Base-by-base conservation (phyloP, 257 asterid species). In the Jacaranda copaia region DNA sequence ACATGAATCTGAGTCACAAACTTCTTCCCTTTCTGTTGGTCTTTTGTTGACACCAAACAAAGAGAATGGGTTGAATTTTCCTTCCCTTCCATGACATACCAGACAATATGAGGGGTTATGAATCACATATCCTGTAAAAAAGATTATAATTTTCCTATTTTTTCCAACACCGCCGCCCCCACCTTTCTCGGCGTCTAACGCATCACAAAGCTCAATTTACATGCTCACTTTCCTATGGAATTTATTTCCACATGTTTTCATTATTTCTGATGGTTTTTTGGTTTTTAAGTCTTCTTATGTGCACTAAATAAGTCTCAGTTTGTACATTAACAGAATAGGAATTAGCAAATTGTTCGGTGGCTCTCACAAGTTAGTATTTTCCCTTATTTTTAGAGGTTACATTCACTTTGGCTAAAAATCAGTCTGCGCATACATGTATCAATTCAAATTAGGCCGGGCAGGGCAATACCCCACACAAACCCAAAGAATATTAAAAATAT, bases 321-420 rank as follows among this genome's bases (percentile, higher is more conserved):
- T 40, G 8, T 56, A 60, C 12, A 38, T 40, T 11, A 32, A 10
- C 11, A 51, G n/a, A 8, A 32, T 58, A 43, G 45, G 46, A 19
- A 35, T 40, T 36, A 64, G 36, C 38, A 72, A 35, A 57, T 43
- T 45, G 36, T 58, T 36, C 38, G 45, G 75, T 69, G 57, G 58
- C 75, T 40, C 80, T 52, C 40, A 16, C 39, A 43, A 57, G 48
- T 52, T 70, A 70, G 36, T 11, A 62, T 8, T 68, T 67, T 43
- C 39, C 48, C 63, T 77, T 45, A 77, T 35, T 77, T 45, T 2
- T 58, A 18, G 18, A 58, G 52, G 69, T 46, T 18, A 46, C 14
- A 69, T 77, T 70, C 19, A 59, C 62, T 65, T 58, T 16, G 43
- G 55, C 45, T 11, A 77, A 61, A 20, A 48, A 36, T 56, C 18